phyloP scores from a whole-genome alignment of 2,329 filamentous ascomycete genomes.

The Metarhizium anisopliae region DNA sequence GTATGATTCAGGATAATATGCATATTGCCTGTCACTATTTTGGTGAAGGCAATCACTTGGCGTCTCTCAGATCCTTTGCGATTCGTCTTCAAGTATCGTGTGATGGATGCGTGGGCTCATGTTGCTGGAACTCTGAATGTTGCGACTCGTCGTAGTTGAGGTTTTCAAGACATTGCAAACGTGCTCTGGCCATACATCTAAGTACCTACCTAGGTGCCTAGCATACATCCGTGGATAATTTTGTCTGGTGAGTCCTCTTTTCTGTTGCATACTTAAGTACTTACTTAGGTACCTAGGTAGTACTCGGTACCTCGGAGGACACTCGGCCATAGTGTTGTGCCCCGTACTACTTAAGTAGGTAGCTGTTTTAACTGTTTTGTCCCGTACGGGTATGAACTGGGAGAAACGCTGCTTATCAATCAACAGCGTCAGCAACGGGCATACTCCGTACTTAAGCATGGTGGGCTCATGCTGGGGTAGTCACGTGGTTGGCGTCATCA shows the following conservation, averaged over 20 bases:
- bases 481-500: slow-evolving; percentile 8
- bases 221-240: too few relatives aligned
- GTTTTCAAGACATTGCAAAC: too few relatives aligned
- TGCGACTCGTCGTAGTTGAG: neutral
- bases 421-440: neutral
- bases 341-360: too few relatives aligned
- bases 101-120: neutral
- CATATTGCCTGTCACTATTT: neutral
- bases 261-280: too few relatives aligned
- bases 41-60: neutral
- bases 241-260: too few relatives aligned
- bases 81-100: neutral
- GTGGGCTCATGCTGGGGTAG: neutral
- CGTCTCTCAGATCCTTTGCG: neutral
- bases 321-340: too few relatives aligned
- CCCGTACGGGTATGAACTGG: too few relatives aligned
- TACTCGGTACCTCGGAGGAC: too few relatives aligned
- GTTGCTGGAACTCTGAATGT: neutral
- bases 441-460: neutral
- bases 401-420: neutral
- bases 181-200: too few relatives aligned
- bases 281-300: too few relatives aligned
- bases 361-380: too few relatives aligned
- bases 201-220: too few relatives aligned
- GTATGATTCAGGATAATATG: neutral